Evolutionary conservation across 2,329 filamentous ascomycete species (phyloP), one percentile per base, ranked within the genome.

Genomic region (Xylaria arbuscula): DNA sequence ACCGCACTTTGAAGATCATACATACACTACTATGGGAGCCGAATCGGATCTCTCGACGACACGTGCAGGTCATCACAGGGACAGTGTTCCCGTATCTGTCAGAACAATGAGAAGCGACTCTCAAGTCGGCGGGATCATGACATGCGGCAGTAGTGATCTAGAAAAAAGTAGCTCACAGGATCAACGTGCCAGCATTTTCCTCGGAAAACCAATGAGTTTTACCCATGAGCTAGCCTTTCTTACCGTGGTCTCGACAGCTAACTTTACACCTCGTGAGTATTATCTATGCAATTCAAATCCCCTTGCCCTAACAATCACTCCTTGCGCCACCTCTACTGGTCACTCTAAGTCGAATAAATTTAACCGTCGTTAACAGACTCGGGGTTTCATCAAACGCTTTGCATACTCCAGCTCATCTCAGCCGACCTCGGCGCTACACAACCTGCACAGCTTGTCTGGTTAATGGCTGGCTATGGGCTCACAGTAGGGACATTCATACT

Each of bases 401-500:
- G 73, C 58, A 78, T 77, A 50, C 66, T 85, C 28, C 80, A 83
- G 55, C 77, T 83, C 61, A 86, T 87, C 69, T 83, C 79, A 17
- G 69, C 77, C 19, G 79, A 79, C 40, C 81, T 87, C 45, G 78
- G 77, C 11, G 78, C 79, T 28, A 76, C 74, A 1, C 79, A 79
- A 58, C 78, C 82, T 2, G 83, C 80, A 24, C 76, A 83, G 54
- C 77, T 81, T 42, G 79, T 80, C 17, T 86, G 84, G 85, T 77
- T 84, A 36, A 78, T 83, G 59, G 83, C 84, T 13, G 81, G 81
- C 11, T 86, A 84, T 73, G 80, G 80, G 48, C 77, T 86, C 50
- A 84, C 83, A 0, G 80, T 83, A 2, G 84, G 85, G 11, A 85
- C 82, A 4, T 85, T 86, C 72, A 85, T 86, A 60, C 78, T 86